phyloP scores from a whole-genome alignment of 2,329 filamentous ascomycete genomes.

The Dactylonectria estremocensis region DNA sequence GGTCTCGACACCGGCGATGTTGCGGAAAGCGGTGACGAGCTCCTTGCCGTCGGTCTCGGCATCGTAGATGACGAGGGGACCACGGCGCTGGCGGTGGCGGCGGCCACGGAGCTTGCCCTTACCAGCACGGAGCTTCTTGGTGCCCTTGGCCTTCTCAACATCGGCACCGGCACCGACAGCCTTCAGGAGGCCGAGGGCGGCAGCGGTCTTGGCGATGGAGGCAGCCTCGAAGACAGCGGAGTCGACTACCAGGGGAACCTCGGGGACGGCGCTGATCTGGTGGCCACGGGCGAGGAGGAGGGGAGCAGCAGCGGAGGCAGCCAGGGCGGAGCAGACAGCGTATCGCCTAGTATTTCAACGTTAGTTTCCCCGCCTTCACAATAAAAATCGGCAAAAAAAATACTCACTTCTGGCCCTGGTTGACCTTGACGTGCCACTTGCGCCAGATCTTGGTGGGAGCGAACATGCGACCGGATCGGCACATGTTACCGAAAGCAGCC shows the following conservation, averaged over 20 bases:
- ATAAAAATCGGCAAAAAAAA: not conserved
- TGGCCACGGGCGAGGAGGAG: constrained; percentile 98
- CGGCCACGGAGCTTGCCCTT: constrained; percentile 99
- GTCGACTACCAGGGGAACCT: constrained; percentile 97
- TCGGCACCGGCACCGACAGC: constrained; percentile 92
- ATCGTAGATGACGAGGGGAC: constrained; percentile 98
- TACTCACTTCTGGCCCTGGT: constrained; percentile 94
- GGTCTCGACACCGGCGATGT: constrained; percentile 98
- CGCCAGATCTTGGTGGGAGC: constrained; percentile 99
- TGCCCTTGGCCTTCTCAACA: constrained; percentile 94
- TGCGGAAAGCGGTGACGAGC: constrained; percentile 95
- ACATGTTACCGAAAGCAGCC: constrained; percentile 99
- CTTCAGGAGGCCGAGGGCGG: constrained; percentile 89
- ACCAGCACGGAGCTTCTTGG: constrained; percentile 96
- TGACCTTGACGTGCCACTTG: constrained; percentile 99
- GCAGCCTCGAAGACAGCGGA: constrained; percentile 88
- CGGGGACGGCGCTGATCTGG: constrained; percentile 91
- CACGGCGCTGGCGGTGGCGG: constrained; percentile 97
- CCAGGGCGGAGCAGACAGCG: constrained; percentile 96
- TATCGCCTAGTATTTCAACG: constrained; percentile 78
- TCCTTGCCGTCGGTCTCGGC: constrained; percentile 95
- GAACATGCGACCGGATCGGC: constrained; percentile 99
- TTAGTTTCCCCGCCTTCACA: constrained; percentile 36
- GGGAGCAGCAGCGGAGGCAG: constrained; percentile 94
- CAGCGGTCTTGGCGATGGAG: constrained; percentile 89